Percentiles rank a stretch among this genome's conserved stretches.
Conservation (phyloP, 352 stramenopile species). For the Phytopythium ostracodes region DNA sequence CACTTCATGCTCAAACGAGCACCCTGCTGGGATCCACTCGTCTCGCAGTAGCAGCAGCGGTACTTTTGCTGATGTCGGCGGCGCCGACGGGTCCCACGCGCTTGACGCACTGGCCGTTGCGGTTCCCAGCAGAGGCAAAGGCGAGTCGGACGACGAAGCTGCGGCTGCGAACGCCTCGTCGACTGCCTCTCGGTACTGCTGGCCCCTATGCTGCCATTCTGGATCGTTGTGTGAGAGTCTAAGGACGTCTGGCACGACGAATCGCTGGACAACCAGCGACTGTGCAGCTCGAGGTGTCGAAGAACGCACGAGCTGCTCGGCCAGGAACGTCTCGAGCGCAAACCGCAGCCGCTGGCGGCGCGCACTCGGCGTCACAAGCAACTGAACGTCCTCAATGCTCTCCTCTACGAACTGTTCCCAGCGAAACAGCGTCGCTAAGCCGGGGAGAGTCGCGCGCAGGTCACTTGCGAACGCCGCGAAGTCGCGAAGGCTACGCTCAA, state of each 20-base stretch:
- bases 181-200: conserved; percentile 22
- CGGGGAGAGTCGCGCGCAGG: conserved; percentile 5
- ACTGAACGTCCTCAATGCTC: too few relatives aligned
- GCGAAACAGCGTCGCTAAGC: background rate
- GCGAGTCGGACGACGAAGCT: background rate
- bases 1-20: conserved; percentile 19
- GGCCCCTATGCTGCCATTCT: background rate
- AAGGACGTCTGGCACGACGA: conserved; percentile 20
- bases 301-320: conserved; percentile 9
- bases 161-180: conserved; percentile 7
- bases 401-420: conserved; percentile 10
- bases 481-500: conserved; percentile 24
- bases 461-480: conserved; percentile 24
- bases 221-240: background rate
- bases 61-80: background rate
- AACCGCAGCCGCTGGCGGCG: conserved; percentile 17
- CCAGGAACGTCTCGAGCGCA: conserved; percentile 21
- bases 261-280: conserved; percentile 23
- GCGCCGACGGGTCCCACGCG: background rate
- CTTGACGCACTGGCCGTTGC: background rate
- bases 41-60: background rate
- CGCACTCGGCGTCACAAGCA: conserved; percentile 4
- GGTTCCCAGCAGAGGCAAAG: background rate
- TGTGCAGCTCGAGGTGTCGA: background rate
- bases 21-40: conserved; percentile 24